phyloP scores from a whole-genome alignment of 73 alveolate genomes.

The Urostyla sp. region DNA sequence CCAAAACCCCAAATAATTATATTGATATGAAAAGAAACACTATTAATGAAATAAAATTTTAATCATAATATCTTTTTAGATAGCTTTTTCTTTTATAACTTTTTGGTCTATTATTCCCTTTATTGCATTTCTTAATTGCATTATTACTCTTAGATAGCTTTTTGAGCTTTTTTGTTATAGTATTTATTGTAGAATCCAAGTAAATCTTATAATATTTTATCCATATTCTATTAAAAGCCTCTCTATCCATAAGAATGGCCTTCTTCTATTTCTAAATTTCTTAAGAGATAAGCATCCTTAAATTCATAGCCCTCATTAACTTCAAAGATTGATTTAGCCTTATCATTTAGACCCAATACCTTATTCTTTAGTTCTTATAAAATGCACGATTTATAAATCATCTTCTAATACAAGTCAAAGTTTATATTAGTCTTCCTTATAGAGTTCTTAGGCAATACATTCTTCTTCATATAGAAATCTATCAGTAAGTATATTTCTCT shows the following conservation, averaged over 20 bases:
- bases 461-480: conserved; percentile 35
- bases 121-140: not conserved
- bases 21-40: no score
- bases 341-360: not conserved
- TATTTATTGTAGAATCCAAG: conserved; percentile 43
- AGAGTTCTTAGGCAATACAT: conserved; percentile 1
- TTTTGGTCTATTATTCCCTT: not conserved
- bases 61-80: no score
- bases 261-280: conserved; percentile 28
- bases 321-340: not conserved
- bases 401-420: conserved; percentile 13
- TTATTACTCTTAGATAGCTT: not conserved
- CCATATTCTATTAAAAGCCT: conserved; percentile 43
- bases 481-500: conserved; percentile 20
- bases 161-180: conserved; percentile 18
- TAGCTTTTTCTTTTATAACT: no score
- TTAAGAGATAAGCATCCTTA: not conserved
- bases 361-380: conserved; percentile 25
- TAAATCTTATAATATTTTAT: conserved; percentile 20
- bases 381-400: not conserved
- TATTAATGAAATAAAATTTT: no score
- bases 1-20: no score
- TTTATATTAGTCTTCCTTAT: conserved; percentile 30
- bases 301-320: not conserved
- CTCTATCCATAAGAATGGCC: conserved; percentile 40